Base-by-base conservation (phyloP, 805 yeast genomes). In the Komagataella pastoris region DNA sequence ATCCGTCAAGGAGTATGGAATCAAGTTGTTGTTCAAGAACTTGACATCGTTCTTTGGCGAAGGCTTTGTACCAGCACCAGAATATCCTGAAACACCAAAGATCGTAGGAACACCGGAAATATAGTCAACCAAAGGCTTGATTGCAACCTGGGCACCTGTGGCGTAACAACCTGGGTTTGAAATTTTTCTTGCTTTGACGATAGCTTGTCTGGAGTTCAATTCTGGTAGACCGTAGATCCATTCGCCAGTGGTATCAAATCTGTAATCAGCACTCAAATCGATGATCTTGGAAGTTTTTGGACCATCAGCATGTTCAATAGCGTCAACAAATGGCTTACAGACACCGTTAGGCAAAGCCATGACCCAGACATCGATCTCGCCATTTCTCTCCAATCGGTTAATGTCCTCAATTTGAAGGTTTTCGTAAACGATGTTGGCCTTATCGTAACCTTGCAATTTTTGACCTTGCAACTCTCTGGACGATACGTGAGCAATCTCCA, bases 311-410 rank as follows among this genome's bases (percentile, higher is more conserved):
- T 81, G 73, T 57, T 82, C 87, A 59, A 86, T 85, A 23, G 91
- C 88, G 17, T 82, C 82, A 45, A 86, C 93, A 65, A 86, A 85
- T 52, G 89, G 93, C 64, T 82, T 81, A 64, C 98, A 93, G 44
- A 93, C 97, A 49, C 97, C 97, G 65, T 93, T 93, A 56, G 99
- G 99, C 61, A 93, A 76, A 1, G 99, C 99, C 99, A 95, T 93
- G 24, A 95, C 95, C 99, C 99, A 93, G 50, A 90, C 84, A 62
- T 93, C 99, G 53, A 93, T 87, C 51, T 79, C 86, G 49, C 81
- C 79, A 49, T 80, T 72, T 56, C 81, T 75, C 68, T 91, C 99
- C 55, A 93, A 70, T 56, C 73, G 70, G 62, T 80, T 80, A 57
- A 93, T 84, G 59, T 93, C 98, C 61, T 88, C 97, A 47, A 83